Evolutionary conservation across 73 alveolate genomes (phyloP).

Genomic region (Paramecium pentaurelia): DNA sequence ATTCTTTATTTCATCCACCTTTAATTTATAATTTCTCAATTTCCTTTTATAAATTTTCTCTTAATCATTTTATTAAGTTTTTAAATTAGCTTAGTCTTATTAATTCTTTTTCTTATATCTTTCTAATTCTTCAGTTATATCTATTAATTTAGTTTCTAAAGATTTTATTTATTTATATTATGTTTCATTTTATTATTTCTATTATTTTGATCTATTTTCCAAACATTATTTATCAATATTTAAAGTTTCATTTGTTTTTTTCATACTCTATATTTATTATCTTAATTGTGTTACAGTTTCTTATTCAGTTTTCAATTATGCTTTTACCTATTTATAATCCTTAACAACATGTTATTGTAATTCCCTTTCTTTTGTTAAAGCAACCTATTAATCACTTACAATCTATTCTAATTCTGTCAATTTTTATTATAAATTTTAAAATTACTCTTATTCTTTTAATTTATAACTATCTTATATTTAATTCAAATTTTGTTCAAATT

Average conservation of each 20-base stretch:
- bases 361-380: not conserved
- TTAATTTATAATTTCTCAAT: not conserved
- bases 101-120: not conserved
- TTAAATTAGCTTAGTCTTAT: not conserved
- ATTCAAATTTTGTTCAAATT: conserved; percentile 10
- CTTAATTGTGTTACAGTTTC: not conserved
- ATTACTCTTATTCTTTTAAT: conserved; percentile 5
- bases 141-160: not conserved
- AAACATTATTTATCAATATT: conserved; percentile 20
- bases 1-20: not conserved
- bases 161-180: not conserved
- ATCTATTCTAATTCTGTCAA: not conserved
- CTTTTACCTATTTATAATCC: not conserved
- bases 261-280: not conserved
- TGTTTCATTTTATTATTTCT: not conserved
- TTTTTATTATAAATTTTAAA: not conserved
- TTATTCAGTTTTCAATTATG: not conserved
- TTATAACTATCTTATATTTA: not conserved
- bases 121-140: not conserved
- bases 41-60: not conserved
- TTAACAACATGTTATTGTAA: not conserved
- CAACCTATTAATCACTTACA: not conserved
- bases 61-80: not conserved
- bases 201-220: not conserved
- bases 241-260: not conserved